These are phyloP conservation scores for Baudoinia panamericana DNA, from an alignment of 495 filamentous ascomycete species.

Conservation along the genomic window DNA sequence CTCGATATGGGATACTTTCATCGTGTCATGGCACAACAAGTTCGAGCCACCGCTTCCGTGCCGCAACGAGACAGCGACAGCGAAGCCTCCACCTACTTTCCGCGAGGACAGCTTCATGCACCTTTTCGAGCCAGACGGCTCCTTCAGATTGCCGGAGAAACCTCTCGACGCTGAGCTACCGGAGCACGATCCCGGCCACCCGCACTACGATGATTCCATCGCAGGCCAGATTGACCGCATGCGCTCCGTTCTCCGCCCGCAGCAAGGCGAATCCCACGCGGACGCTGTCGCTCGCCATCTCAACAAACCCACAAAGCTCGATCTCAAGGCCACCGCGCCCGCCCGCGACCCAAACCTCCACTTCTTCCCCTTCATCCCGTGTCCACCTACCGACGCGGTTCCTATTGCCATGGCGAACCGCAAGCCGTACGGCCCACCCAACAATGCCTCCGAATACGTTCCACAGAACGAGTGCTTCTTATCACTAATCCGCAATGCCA, in stretches of 20 bases:
- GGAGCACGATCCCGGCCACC: constrained; percentile 43
- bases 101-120: constrained; percentile 21
- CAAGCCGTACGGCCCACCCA: constrained; percentile 48
- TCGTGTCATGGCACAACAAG: constrained; percentile 57
- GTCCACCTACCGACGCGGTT: constrained; percentile 40
- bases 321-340: constrained; percentile 40
- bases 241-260: constrained; percentile 35
- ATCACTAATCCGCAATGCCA: constrained; percentile 51
- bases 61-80: constrained; percentile 37
- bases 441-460: constrained; percentile 42
- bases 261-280: constrained; percentile 9
- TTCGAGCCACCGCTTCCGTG: constrained; percentile 50
- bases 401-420: constrained; percentile 63
- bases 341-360: constrained; percentile 36
- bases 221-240: constrained; percentile 45
- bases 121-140: constrained; percentile 15
- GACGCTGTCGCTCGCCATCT: constrained; percentile 16
- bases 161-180: constrained; percentile 29
- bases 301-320: constrained; percentile 42
- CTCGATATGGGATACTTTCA: constrained; percentile 55
- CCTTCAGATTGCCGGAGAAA: constrained; percentile 21
- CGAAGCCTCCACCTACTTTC: constrained; percentile 26
- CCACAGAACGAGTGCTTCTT: constrained; percentile 66
- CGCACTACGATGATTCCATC: constrained; percentile 50
- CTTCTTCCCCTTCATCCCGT: constrained; percentile 52